A percentile compares a stretch with the other conserved stretches of the same genome.
These are phyloP conservation scores for Bathelium albidoporum DNA, from an alignment of 495 filamentous ascomycete genomes.

Conservation along the genomic window DNA sequence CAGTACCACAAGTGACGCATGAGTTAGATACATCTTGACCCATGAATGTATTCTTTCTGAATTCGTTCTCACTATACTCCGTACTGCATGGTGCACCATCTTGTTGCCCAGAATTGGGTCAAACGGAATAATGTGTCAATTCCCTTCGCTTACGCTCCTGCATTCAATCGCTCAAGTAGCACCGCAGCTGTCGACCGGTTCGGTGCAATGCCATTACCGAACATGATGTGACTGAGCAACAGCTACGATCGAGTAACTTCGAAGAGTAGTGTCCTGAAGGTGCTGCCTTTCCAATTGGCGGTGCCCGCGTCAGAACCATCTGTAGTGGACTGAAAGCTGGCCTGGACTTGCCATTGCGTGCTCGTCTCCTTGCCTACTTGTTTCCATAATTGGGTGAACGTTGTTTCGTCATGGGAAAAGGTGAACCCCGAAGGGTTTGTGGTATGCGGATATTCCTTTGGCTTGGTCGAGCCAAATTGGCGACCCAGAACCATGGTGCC, in stretches of 20 bases:
- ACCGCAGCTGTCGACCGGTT: too few relatives aligned
- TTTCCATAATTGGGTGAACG: not conserved
- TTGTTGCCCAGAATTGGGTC: too few relatives aligned
- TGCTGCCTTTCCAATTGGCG: not conserved
- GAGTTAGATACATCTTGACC: not conserved
- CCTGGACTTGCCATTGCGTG: not conserved
- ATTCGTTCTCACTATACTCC: too few relatives aligned
- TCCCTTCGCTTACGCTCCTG: too few relatives aligned
- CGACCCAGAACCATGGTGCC: conserved; percentile 12
- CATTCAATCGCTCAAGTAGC: too few relatives aligned
- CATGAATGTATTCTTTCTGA: too few relatives aligned
- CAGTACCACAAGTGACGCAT: not conserved
- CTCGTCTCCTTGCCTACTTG: not conserved
- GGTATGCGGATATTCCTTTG: not conserved
- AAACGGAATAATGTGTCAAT: too few relatives aligned
- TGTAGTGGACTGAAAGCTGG: not conserved
- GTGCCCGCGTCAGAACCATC: not conserved
- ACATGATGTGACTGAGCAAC: too few relatives aligned
- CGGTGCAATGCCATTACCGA: too few relatives aligned
- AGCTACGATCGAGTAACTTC: not conserved
- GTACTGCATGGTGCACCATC: too few relatives aligned
- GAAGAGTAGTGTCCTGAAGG: not conserved
- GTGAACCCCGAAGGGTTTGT: not conserved
- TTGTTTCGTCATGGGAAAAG: not conserved
- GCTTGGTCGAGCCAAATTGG: conserved; percentile 8